phyloP scores from a whole-genome alignment of 306 rosid genomes.

The Betula pendula region DNA sequence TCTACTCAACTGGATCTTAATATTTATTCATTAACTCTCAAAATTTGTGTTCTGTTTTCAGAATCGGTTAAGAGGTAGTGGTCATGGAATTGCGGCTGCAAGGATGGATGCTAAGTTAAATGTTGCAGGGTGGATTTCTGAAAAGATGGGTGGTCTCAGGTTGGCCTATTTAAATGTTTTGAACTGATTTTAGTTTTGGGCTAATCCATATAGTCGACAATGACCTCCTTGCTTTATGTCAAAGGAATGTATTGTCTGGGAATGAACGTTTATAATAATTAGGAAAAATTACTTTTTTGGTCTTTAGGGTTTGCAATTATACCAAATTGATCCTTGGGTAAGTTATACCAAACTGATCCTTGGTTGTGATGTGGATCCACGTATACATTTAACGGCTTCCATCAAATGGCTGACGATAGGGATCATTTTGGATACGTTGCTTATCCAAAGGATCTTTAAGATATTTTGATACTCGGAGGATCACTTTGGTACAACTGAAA shows the following conservation, averaged over 20 bases:
- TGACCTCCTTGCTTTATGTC: conserved; percentile 9
- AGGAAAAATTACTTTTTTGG: no score
- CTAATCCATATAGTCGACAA: background rate
- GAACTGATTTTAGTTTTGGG: conserved; percentile 15
- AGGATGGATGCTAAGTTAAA: conserved; percentile 97
- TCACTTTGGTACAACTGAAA: no score
- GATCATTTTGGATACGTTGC: no score
- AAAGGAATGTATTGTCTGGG: background rate
- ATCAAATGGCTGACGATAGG: no score
- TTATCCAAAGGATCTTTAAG: no score
- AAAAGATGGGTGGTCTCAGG: conserved; percentile 98
- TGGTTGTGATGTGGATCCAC: no score
- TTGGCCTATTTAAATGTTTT: conserved; percentile 41
- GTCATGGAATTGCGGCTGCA: conserved; percentile 96
- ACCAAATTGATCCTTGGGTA: no score
- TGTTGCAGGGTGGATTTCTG: conserved; percentile 93
- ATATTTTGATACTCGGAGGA: no score
- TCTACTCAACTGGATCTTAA: conserved; percentile 20
- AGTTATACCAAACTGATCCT: no score
- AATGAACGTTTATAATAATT: no score
- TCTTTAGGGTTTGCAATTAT: no score
- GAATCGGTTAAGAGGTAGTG: conserved; percentile 96
- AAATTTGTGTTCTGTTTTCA: conserved; percentile 29
- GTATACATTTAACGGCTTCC: no score
- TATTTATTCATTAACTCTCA: conserved; percentile 14